Base-by-base conservation (phyloP, 2,329 filamentous ascomycete species). In the Talaromyces pinophilus region DNA sequence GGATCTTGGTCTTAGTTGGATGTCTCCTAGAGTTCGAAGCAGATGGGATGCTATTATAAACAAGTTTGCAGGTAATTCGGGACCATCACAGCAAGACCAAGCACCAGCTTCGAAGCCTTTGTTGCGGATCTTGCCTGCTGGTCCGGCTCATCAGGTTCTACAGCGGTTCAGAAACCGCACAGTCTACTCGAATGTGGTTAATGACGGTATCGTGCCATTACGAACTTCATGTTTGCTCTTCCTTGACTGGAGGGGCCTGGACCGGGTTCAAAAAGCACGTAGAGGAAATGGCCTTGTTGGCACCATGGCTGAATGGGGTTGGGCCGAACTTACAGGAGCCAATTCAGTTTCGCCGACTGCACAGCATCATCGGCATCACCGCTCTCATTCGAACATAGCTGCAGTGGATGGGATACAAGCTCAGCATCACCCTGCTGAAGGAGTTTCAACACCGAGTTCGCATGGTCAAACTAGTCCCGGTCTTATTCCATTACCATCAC, bases 171-270 rank as follows among this genome's bases (percentile, higher is more conserved):
- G 92, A 25, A 96, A 96, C 76, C 86, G 94, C 17, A 98, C 95
- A 0, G 84, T 97, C 1, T 98, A 98, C 77, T 97, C 93, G 1
- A 98, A 98, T 73, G 93, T 98, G 13, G 94, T 98, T 71, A 98
- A 98, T 74, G 94, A 98, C 78, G 94, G 93, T 2, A 97, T 99
- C 71, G 95, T 99, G 4, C 95, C 95, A 2, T 81, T 99, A 40
- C 88, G 95, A 25, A 99, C 95, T 4, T 98, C 94, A 69, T 99
- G 94, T 77, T 82, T 99, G n/a, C 81, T 99, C 5, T 99, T 99
- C 74, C 82, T 99, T 1, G 95, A 99, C 76, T 99, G 95, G 95
- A 91, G 93, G 78, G 95, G 95, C 0, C 82, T 99, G 3, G 94
- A 91, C 5, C 90, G 92, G 46, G 95, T 99, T 1, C 93, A 98